These are phyloP conservation scores for Sparassis latifolia DNA, from an alignment of 1,284 basidiomycete genomes.

Conservation along the genomic window DNA sequence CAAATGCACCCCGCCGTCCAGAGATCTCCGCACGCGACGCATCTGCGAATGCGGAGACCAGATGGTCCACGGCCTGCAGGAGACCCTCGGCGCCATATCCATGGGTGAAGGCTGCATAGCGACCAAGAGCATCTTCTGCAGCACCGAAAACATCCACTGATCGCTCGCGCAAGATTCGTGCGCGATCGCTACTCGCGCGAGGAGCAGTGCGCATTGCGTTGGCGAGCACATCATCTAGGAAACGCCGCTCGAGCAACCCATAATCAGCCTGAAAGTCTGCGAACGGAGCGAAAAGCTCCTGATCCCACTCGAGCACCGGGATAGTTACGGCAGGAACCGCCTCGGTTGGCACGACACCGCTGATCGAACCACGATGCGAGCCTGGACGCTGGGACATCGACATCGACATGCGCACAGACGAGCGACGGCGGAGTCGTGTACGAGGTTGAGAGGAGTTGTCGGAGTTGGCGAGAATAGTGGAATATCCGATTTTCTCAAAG, in stretches of 20 bases:
- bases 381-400: constrained; percentile 63
- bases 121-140: constrained; percentile 73
- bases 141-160: constrained; percentile 65
- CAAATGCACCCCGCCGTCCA: constrained; percentile 13
- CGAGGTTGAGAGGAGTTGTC: constrained; percentile 15
- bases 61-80: constrained; percentile 65
- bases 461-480: constrained; percentile 23
- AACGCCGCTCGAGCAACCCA: constrained; percentile 63
- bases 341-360: constrained; percentile 1
- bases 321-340: constrained; percentile 23
- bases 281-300: constrained; percentile 87
- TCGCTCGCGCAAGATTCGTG: constrained; percentile 65
- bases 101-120: constrained; percentile 78
- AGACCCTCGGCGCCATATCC: constrained; percentile 78
- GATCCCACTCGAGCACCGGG: constrained; percentile 71
- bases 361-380: constrained; percentile 29
- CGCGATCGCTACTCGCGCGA: constrained; percentile 38
- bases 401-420: constrained; percentile 69
- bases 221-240: constrained; percentile 53
- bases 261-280: constrained; percentile 85
- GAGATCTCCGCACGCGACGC: constrained; percentile 50
- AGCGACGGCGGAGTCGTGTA: constrained; percentile 29
- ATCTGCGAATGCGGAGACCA: constrained; percentile 65
- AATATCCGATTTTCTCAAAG: constrained; percentile 65
- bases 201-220: constrained; percentile 30